phyloP scores from a whole-genome alignment of 257 asterid species.

The Eustoma russellianum region DNA sequence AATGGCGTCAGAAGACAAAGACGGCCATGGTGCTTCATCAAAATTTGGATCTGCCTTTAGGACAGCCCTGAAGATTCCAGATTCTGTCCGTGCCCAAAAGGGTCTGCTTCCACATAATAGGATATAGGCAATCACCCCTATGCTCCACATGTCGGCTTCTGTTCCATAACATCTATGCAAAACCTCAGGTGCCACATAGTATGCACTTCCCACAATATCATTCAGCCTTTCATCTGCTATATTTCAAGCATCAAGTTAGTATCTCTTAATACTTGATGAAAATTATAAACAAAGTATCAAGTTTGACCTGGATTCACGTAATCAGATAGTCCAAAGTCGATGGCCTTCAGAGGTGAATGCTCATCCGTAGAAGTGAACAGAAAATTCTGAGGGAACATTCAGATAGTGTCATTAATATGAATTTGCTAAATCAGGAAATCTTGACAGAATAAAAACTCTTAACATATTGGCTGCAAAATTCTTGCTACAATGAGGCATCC shows the following conservation, averaged over 20 bases:
- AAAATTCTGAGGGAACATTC: conserved; percentile 50
- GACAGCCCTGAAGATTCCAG: conserved; percentile 63
- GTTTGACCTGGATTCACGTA: conserved; percentile 78
- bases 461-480: no score
- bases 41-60: conserved; percentile 60
- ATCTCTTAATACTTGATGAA: background rate
- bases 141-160: conserved; percentile 96
- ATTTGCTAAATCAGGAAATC: background rate
- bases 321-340: conserved; percentile 91
- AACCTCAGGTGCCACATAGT: conserved; percentile 74
- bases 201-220: conserved; percentile 91
- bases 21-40: conserved; percentile 86
- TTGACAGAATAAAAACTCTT: background rate
- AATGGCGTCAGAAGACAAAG: conserved; percentile 64
- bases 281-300: conserved; percentile 1
- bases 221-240: conserved; percentile 69
- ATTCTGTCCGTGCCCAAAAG: conserved; percentile 72
- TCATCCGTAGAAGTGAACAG: conserved; percentile 72
- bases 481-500: no score
- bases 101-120: conserved; percentile 87
- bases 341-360: conserved; percentile 63
- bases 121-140: conserved; percentile 85
- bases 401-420: conserved; percentile 2
- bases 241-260: conserved; percentile 11
- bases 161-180: conserved; percentile 86